Evolutionary conservation across 106 monocot species (phyloP).

Genomic region (Alisma plantagoaquatica): DNA sequence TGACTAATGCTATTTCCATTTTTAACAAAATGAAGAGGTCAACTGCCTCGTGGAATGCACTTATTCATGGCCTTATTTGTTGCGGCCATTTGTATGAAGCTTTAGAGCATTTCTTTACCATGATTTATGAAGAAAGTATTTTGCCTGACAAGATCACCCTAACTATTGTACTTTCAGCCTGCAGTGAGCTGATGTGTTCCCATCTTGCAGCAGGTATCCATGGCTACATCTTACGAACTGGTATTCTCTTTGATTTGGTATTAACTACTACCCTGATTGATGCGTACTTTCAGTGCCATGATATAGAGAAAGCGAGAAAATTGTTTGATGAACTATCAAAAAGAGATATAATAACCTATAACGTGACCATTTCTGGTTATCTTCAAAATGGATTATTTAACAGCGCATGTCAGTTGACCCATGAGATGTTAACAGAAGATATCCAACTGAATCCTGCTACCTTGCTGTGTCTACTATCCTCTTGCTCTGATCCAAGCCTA

Average conservation of each 20-base stretch:
- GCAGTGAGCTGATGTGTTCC: slow-evolving; percentile 21
- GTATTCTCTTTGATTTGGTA: slow-evolving; percentile 40
- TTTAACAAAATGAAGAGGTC: slow-evolving; percentile 16
- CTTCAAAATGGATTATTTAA: slow-evolving; percentile 22
- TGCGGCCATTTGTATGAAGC: slow-evolving; percentile 30
- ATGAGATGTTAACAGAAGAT: slow-evolving; percentile 24
- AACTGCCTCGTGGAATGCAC: slow-evolving; percentile 51
- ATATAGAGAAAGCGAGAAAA: slow-evolving; percentile 17
- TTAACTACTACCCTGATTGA: slow-evolving; percentile 43
- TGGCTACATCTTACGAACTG: slow-evolving; percentile 34
- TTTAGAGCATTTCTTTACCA: slow-evolving; percentile 17
- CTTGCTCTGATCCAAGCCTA: slow-evolving; percentile 23
- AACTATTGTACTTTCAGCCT: slow-evolving; percentile 44
- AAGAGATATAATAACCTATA: slow-evolving; percentile 40
- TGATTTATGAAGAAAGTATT: slow-evolving; percentile 29
- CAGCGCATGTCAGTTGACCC: slow-evolving; percentile 18
- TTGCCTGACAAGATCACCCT: slow-evolving; percentile 49
- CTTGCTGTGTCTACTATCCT: slow-evolving; percentile 33
- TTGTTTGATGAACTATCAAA: slow-evolving; percentile 29
- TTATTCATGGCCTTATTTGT: slow-evolving; percentile 33
- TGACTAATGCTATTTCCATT: slow-evolving; percentile 10
- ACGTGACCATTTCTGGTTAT: slow-evolving; percentile 40
- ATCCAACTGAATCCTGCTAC: slow-evolving; percentile 33
- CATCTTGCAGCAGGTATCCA: slow-evolving; percentile 29
- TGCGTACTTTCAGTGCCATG: slow-evolving; percentile 25